Evolutionary conservation across 768 basidiomycete species (phyloP), one percentile per base, ranked within the genome.

Genomic region (Clitopilus hobsonii): DNA sequence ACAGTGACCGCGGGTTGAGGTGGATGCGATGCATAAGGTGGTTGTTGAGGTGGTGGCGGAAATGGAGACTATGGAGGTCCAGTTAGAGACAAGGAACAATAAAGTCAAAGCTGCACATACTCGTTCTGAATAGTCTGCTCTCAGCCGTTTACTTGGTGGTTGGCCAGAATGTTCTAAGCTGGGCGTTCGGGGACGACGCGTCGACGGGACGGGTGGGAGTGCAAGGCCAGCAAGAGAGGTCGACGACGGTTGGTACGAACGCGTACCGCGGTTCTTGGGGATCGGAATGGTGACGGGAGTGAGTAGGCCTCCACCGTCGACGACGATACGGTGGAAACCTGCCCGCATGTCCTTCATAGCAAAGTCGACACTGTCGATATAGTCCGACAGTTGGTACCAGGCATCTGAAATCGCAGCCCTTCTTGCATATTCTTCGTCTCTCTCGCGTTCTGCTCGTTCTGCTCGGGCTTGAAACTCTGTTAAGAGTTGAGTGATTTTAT

Each of bases 371-470:
- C 67, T 60, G 20, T 59, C 59, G 49, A 86, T 71, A 60, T 79
- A 79, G 29, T 72, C 71, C 23, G 78, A 76, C 58, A 85, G 71
- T 54, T 79, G 75, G 1, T 61, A 49, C 83, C 84, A 86, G 23
- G 71, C 69, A 18, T 83, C 78, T 22, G 72, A 65, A 30, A 83
- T 55, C 54, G 72, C 66, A 51, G 70, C 70, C 55, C 75, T 62
- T 11, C 80, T 72, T 0, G 78, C 74, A 27, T 82, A 78, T 0
- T 79, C 75, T 10, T 86, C 84, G 61, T 85, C 84, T 51, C 80
- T 72, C 3, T 75, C 77, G 25, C 66, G 63, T 64, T 86, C 83
- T 2, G 81, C 81, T 52, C 71, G 70, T 29, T 72, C 68, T 1
- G 76, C 71, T 52, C 82, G 81, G 25, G 74, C 70, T 57, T 86